Evolutionary conservation across 2,329 filamentous ascomycete genomes (phyloP), one percentile per base, ranked within the genome.

Genomic region (Exophiala bonariae): DNA sequence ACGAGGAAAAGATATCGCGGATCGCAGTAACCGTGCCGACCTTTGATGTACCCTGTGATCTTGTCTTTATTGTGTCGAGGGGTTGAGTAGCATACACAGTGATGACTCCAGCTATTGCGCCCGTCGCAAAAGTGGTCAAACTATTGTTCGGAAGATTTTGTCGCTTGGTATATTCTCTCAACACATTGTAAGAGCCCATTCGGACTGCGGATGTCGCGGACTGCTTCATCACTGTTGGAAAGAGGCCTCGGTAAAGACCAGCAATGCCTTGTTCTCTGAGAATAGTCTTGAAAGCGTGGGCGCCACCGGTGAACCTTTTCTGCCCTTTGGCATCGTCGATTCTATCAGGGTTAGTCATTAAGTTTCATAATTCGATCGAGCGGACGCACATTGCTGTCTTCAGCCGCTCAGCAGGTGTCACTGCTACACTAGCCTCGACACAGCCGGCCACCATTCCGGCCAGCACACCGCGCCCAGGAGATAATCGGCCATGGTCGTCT

Each of bases 381-480:
- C 18, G 6, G 6, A 39, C 37, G 23, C 26, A 41, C 33, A 85
- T 60, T 0, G 81, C 81, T 1, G 82, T 86, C 61, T 86, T 86
- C 57, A 86, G 78, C 16, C 82, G 73, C 58, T 86, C 83, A 0
- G 80, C 83, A 0, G 82, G 83, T 2, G 82, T 86, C 1, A 86
- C 82, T 2, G 81, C 81, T 9, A 77, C 72, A 0, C 82, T 68
- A 42, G 74, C 79, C 18, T 82, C 82, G 1, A 82, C 73, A 1
- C 80, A 73, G 0, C 83, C 83, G 0, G 80, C 79, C 1, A 72
- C 67, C 80, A 85, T 84, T 6, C 83, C 82, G 5, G 81, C 81
- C 0, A 79, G 59, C 14, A 86, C 71, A 23, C 79, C 82, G 2
- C 76, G 67, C 0, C 68, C 58, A 0, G 81, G 74, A 0, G 79